Base-by-base conservation (phyloP, 1,284 basidiomycete genomes). In the Ustanciosporium gigantosporum region DNA sequence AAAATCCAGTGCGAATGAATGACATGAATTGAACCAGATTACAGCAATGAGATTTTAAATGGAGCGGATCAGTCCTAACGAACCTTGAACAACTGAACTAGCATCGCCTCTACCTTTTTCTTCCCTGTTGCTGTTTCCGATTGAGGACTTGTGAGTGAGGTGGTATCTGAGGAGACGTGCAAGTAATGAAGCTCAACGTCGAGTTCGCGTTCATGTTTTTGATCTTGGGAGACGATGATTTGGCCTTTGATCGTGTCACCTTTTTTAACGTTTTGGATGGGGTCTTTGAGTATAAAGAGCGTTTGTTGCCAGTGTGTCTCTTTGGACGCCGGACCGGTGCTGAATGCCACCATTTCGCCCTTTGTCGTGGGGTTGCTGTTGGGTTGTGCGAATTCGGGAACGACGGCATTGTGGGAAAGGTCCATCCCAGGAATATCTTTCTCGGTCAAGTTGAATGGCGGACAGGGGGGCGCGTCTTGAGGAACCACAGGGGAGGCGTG, bases 281-380 rank as follows among this genome's bases (percentile, higher is more conserved):
- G 88, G 41, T 91, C 85, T 46, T 85, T 83, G 57, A 98, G 81
- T 60, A 97, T 80, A 79, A 98, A 95, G 11, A 92, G 73, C 0
- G 93, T 93, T 77, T 98, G 94, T 78, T 94, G 94, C 94, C 94
- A 98, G 78, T 98, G 94, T n/a, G 94, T 98, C 19, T 89, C 86
- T 38, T 86, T 85, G 58, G 89, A 90, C 68, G 80, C 57, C 4
- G 94, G 91, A 0, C 91, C 90, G 0, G 94, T 98, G 59, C 91
- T 94, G 79, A 97, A 97, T 76, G 88, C 89, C 7, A 86, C 85
- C 17, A 34, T n/a, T 24, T 86, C 80, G 15, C 84, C 83, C 82
- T 20, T 41, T 53, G 13, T 49, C 37, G 23, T 56, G n/a, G n/a
- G n/a, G n/a, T n/a, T n/a, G n/a, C n/a, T n/a, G 34, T 11, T 44